Evolutionary conservation across 2,329 filamentous ascomycete genomes (phyloP).

Genomic region (Triangularia setosa): DNA sequence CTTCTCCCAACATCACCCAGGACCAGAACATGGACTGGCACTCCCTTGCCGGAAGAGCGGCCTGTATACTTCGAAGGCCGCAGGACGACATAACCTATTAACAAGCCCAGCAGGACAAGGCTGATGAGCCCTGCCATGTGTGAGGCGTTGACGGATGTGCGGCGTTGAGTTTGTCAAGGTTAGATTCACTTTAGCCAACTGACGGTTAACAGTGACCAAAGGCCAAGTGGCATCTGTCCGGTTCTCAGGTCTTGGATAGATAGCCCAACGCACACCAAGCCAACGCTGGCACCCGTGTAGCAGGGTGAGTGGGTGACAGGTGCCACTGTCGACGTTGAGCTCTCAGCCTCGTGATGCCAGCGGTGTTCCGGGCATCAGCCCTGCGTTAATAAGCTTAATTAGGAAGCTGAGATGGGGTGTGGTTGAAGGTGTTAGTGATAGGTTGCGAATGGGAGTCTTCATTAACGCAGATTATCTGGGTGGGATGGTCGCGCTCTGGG

Average conservation of each 20-base stretch:
- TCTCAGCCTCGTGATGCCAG: slow-evolving; percentile 9
- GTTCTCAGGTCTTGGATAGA: not conserved
- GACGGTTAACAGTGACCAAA: not conserved
- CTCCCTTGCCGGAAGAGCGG: slow-evolving; percentile 16
- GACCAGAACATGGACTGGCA: slow-evolving; percentile 74
- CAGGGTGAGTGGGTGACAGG: not conserved
- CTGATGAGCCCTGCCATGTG: not conserved
- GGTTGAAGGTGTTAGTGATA: slow-evolving; percentile 19
- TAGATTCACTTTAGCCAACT: not conserved
- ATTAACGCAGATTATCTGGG: slow-evolving; percentile 24
- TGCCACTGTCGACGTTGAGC: not conserved
- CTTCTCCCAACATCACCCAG: slow-evolving; percentile 93
- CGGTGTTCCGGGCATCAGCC: not conserved
- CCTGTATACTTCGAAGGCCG: slow-evolving; percentile 24
- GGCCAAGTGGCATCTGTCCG: not conserved
- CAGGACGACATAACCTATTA: slow-evolving; percentile 7
- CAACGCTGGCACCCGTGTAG: not conserved
- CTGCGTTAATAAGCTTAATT: slow-evolving; percentile 8
- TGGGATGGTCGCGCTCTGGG: slow-evolving; percentile 6
- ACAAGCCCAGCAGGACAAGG: not conserved
- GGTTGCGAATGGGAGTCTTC: not conserved
- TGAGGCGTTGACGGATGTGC: not conserved
- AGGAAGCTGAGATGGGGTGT: slow-evolving; percentile 9
- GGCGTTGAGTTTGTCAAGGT: not conserved
- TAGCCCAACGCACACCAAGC: not conserved